A percentile compares a stretch with the other conserved stretches of the same genome.
phyloP scores from a whole-genome alignment of 1,284 basidiomycete genomes.

The Peniophora sp. region DNA sequence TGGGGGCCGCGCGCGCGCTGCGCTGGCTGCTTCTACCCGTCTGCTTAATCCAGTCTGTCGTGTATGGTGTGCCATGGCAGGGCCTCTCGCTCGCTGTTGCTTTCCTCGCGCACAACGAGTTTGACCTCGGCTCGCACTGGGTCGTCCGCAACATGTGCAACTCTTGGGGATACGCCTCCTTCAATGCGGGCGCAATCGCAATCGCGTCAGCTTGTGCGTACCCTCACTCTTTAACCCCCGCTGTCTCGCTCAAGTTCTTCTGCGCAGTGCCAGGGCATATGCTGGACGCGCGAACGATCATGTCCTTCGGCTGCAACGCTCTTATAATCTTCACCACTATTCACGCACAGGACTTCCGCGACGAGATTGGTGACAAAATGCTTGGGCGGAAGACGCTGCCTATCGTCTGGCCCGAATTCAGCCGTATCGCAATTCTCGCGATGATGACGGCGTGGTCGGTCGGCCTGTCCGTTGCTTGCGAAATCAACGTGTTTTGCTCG shows the following conservation, averaged over 20 bases:
- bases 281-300: constrained; percentile 1
- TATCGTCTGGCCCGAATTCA: constrained; percentile 21
- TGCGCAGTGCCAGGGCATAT: background rate
- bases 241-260: background rate
- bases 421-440: constrained; percentile 10
- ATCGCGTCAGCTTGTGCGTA: constrained; percentile 21
- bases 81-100: constrained; percentile 21
- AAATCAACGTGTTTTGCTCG: background rate
- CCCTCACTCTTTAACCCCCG: background rate
- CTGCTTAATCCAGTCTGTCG: constrained; percentile 23
- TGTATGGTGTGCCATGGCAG: constrained; percentile 22
- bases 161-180: constrained; percentile 27
- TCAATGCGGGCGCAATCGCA: constrained; percentile 30
- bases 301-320: constrained; percentile 5
- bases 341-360: constrained; percentile 35
- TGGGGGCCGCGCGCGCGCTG: constrained; percentile 21
- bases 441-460: constrained; percentile 11
- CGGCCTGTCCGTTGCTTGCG: constrained; percentile 8
- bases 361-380: constrained; percentile 26
- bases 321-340: constrained; percentile 26
- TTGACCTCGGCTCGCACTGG: constrained; percentile 25
- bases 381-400: constrained; percentile 28
- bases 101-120: constrained; percentile 26
- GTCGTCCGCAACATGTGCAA: constrained; percentile 26
- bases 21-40: constrained; percentile 26